Conservation (phyloP, 192 early-diverging fungal species). For the Oehlia diaphana region DNA sequence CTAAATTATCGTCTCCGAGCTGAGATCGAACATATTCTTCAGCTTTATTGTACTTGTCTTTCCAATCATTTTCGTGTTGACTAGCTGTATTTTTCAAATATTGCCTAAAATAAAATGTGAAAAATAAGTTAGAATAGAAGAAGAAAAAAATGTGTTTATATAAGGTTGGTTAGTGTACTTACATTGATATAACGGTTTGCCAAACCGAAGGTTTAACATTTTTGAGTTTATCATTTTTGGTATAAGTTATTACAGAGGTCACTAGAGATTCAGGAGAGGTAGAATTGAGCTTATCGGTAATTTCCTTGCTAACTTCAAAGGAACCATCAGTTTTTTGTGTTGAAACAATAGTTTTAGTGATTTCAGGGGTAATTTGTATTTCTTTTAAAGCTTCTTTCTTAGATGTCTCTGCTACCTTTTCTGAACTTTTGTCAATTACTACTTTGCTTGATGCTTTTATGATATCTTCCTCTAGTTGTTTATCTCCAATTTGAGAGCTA, state of each 20-base stretch:
- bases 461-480: neutral
- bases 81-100: neutral
- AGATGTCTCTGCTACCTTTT: neutral
- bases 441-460: conserved; percentile 1
- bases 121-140: neutral
- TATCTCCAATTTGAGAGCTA: conserved; percentile 13
- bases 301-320: neutral
- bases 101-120: neutral
- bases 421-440: conserved; percentile 5
- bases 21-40: neutral
- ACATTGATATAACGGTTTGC: neutral
- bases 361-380: neutral
- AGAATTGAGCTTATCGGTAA: neutral
- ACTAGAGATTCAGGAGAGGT: neutral
- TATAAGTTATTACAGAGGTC: neutral
- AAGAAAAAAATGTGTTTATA: neutral
- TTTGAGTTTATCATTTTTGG: neutral
- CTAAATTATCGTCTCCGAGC: neutral
- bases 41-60: neutral
- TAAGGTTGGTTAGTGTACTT: neutral
- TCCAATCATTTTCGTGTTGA: neutral
- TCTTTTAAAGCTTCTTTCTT: neutral
- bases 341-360: neutral
- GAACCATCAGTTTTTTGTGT: conserved; percentile 6
- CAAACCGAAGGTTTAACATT: neutral